Evolutionary conservation across 2,329 filamentous ascomycete species (phyloP).

Genomic region (Colletotrichum chrysophilum): DNA sequence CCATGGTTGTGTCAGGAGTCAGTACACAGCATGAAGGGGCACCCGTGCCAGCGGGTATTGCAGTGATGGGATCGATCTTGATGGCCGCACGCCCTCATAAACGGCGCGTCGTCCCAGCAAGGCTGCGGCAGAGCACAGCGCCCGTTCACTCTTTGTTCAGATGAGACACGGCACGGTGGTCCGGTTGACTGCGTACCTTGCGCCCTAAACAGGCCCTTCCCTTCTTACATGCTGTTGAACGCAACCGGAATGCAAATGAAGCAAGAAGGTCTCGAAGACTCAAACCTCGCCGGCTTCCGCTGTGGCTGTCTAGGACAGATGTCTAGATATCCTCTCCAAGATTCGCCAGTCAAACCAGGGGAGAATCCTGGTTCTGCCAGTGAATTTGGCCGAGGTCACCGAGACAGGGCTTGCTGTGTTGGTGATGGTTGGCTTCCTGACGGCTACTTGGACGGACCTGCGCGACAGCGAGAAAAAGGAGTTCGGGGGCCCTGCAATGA

Average conservation of each 20-base stretch:
- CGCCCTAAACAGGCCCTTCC: background rate
- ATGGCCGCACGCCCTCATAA: background rate
- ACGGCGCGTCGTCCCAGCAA: slow-evolving; percentile 5
- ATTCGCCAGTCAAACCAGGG: background rate
- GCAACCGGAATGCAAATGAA: slow-evolving; percentile 2
- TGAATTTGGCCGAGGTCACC: slow-evolving; percentile 12
- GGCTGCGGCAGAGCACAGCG: background rate
- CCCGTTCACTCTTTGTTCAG: background rate
- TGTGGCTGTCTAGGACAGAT: slow-evolving; percentile 4
- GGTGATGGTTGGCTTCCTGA: background rate
- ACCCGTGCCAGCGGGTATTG: background rate
- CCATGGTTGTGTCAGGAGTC: background rate
- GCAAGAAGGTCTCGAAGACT: background rate
- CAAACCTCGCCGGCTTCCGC: background rate
- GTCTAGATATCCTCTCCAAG: background rate
- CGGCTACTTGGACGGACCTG: background rate
- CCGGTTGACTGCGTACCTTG: background rate
- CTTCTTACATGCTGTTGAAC: background rate
- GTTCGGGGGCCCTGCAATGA: background rate
- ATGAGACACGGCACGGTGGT: slow-evolving; percentile 6
- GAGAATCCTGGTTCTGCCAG: background rate
- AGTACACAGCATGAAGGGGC: background rate
- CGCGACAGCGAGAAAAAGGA: background rate
- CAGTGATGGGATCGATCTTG: background rate
- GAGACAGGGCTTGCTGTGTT: slow-evolving; percentile 14